A percentile compares a stretch with the other conserved stretches of the same genome.
phyloP scores from a whole-genome alignment of 1,284 basidiomycete genomes.

The Albatrellus sp. region DNA sequence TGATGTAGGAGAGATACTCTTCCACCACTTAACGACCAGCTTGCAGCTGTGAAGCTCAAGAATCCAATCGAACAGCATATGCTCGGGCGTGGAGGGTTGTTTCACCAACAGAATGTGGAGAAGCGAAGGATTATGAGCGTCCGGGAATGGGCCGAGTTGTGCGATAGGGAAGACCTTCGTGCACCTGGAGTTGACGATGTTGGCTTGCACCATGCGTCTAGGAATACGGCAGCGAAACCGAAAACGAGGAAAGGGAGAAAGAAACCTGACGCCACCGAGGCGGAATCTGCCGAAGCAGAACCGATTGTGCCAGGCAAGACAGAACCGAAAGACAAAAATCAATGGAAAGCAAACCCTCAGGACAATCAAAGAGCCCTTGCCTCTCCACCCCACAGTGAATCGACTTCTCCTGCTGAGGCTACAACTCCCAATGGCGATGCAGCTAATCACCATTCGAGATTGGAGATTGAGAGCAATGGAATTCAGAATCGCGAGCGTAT shows the following conservation, averaged over 20 bases:
- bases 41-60: constrained; percentile 68
- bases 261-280: constrained; percentile 14
- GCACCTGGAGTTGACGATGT: constrained; percentile 61
- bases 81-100: constrained; percentile 75
- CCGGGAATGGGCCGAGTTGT: constrained; percentile 82
- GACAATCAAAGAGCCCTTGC: constrained; percentile 3
- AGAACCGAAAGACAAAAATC: background rate
- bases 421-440: background rate
- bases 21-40: constrained; percentile 53
- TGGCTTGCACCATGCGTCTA: constrained; percentile 37
- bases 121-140: constrained; percentile 74
- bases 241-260: constrained; percentile 15
- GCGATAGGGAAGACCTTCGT: constrained; percentile 52
- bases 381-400: constrained; percentile 7
- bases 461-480: background rate
- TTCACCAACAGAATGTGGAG: constrained; percentile 86
- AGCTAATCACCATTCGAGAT: background rate
- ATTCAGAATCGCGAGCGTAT: constrained; percentile 6
- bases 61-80: constrained; percentile 89
- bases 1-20: constrained; percentile 55
- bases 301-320: constrained; percentile 19
- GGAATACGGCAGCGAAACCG: constrained; percentile 13
- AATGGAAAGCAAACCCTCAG: background rate
- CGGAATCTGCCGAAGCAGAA: constrained; percentile 24
- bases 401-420: background rate